These are phyloP conservation scores for Globisporangium cylindrosporum DNA, from an alignment of 352 stramenopile species.

Conservation along the genomic window DNA sequence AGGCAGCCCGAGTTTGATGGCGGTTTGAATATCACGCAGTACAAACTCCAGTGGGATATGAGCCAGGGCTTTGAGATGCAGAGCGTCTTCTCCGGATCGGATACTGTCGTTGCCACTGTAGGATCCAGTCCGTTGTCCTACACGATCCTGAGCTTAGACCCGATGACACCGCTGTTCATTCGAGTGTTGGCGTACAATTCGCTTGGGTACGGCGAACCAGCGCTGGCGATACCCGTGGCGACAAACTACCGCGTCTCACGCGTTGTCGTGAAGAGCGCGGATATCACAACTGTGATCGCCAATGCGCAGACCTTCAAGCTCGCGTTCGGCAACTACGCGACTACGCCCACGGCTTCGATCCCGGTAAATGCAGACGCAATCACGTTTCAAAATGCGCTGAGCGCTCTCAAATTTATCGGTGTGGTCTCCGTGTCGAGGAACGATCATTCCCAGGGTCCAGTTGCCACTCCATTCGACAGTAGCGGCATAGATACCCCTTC, in stretches of 20 bases:
- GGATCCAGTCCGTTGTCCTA: conserved; percentile 17
- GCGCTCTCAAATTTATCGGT: conserved; percentile 44
- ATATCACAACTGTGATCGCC: conserved; percentile 30
- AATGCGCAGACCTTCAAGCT: conserved; percentile 55
- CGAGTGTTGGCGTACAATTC: conserved; percentile 84
- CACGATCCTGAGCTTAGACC: conserved; percentile 44
- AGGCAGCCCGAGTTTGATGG: conserved; percentile 55
- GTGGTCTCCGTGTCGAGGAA: conserved; percentile 51
- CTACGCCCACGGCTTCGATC: conserved; percentile 33
- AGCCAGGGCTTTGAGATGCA: conserved; percentile 79
- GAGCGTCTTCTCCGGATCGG: conserved; percentile 53
- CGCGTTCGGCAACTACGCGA: conserved; percentile 49
- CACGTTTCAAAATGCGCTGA: conserved; percentile 53
- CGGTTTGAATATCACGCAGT: conserved; percentile 82
- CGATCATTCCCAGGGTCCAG: conserved; percentile 55
- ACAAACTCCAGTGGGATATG: conserved; percentile 92
- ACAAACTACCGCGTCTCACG: conserved; percentile 52
- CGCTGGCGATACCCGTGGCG: conserved; percentile 37
- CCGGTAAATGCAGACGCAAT: conserved; percentile 46
- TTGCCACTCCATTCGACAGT: conserved; percentile 37
- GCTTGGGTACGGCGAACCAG: conserved; percentile 61
- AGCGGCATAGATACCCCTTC: conserved; percentile 38
- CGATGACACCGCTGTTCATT: conserved; percentile 63
- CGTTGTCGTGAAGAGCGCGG: conserved; percentile 29
- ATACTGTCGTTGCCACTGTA: conserved; percentile 24